These are phyloP conservation scores for Plectosphaerella plurivora DNA, from an alignment of 2,329 filamentous ascomycete species.

Conservation along the genomic window DNA sequence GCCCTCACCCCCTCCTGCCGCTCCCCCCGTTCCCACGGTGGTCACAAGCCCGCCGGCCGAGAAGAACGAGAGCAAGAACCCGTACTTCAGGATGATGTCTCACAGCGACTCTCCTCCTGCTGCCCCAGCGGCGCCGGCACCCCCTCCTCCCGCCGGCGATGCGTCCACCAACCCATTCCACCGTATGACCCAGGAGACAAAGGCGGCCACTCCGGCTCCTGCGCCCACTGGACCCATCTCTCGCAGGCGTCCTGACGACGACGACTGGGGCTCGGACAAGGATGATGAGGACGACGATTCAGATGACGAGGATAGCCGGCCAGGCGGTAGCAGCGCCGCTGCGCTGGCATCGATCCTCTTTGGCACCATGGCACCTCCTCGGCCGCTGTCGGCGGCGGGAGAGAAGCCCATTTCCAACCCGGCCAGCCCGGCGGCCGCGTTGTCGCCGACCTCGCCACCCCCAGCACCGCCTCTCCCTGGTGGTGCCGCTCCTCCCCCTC, in stretches of 20 bases:
- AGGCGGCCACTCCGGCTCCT: slow-evolving; percentile 33
- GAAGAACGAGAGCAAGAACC: slow-evolving; percentile 77
- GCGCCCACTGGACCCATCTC: slow-evolving; percentile 48
- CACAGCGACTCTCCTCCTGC: slow-evolving; percentile 51
- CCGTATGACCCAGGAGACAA: slow-evolving; percentile 66
- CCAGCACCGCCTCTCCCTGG: slow-evolving; percentile 20
- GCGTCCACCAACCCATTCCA: slow-evolving; percentile 96
- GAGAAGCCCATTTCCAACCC: slow-evolving; percentile 51
- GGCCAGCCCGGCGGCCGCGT: slow-evolving; percentile 33
- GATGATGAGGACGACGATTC: slow-evolving; percentile 54
- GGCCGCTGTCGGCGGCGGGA: slow-evolving; percentile 79
- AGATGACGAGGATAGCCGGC: slow-evolving; percentile 72
- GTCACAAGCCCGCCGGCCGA: slow-evolving; percentile 55
- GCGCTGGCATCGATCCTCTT: slow-evolving; percentile 93
- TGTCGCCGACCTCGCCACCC: slow-evolving; percentile 25
- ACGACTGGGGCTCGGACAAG: slow-evolving; percentile 79
- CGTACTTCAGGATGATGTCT: slow-evolving; percentile 87
- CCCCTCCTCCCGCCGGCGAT: slow-evolving; percentile 34
- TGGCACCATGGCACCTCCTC: slow-evolving; percentile 91
- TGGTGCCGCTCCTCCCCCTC: slow-evolving; percentile 23
- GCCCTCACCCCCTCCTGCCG: slow-evolving; percentile 43
- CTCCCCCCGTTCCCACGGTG: slow-evolving; percentile 46
- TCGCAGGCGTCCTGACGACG: slow-evolving; percentile 57
- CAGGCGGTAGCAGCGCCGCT: slow-evolving; percentile 78
- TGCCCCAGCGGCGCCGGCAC: slow-evolving; percentile 36